A percentile compares a stretch with the other conserved stretches of the same genome.
Conservation (phyloP, 805 yeast species). For the Nakazawaea ernobii region DNA sequence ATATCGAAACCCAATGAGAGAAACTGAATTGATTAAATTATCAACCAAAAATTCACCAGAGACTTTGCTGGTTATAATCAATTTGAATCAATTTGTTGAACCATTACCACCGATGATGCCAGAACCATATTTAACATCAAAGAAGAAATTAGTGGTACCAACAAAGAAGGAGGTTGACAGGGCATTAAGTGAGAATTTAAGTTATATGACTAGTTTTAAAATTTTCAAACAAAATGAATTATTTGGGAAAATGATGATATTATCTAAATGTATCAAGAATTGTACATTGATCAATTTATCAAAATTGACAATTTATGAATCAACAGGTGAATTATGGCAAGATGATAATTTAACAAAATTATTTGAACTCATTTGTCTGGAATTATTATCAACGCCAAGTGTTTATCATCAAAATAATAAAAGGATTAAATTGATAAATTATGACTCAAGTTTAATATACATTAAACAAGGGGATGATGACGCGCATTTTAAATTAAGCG, state of each 20-base stretch:
- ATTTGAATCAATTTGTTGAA: conserved; percentile 15
- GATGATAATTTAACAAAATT: conserved; percentile 9
- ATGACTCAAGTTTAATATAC: not conserved
- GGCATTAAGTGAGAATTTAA: conserved; percentile 28
- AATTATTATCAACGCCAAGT: not conserved
- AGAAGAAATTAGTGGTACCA: conserved; percentile 34
- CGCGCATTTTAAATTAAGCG: not conserved
- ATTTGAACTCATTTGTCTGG: not conserved
- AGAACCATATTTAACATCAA: conserved; percentile 35
- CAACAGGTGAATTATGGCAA: conserved; percentile 23
- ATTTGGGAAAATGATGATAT: conserved; percentile 30
- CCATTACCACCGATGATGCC: conserved; percentile 39
- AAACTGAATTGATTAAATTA: not conserved
- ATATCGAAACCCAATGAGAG: not conserved
- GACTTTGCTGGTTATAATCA: not conserved
- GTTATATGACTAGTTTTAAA: conserved; percentile 32
- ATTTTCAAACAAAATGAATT: conserved; percentile 37
- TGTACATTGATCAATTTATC: conserved; percentile 20
- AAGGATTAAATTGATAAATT: not conserved
- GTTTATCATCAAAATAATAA: not conserved
- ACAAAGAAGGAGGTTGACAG: conserved; percentile 26
- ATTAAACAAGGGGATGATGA: no score
- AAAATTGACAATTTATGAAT: conserved; percentile 21
- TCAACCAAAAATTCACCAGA: not conserved
- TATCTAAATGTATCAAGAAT: conserved; percentile 28